phyloP scores from a whole-genome alignment of 2,329 filamentous ascomycete species.

The Beauveria caledonica region DNA sequence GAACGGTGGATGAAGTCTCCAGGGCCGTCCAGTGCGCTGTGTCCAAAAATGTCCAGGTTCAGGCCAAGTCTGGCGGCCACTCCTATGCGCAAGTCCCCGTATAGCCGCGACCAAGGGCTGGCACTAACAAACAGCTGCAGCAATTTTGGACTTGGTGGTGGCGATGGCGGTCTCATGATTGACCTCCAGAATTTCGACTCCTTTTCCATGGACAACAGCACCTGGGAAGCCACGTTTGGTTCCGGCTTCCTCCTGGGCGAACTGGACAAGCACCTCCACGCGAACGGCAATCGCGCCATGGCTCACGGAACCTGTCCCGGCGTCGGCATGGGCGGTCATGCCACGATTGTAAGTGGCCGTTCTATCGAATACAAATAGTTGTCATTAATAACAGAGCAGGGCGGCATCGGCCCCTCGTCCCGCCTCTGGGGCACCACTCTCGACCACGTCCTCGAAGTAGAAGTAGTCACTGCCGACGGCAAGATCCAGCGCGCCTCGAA shows the following conservation, averaged over 20 bases:
- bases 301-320: conserved; percentile 52
- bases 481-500: conserved; percentile 39
- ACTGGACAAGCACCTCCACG: conserved; percentile 40
- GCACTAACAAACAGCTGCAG: conserved; percentile 15
- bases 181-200: conserved; percentile 45
- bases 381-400: conserved; percentile 19
- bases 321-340: conserved; percentile 51
- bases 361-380: too few species aligned
- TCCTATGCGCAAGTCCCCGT: conserved; percentile 47
- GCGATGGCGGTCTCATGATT: conserved; percentile 42
- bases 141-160: conserved; percentile 39
- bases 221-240: conserved; percentile 47
- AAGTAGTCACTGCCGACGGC: conserved; percentile 51
- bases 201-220: conserved; percentile 43
- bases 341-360: conserved; percentile 39
- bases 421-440: conserved; percentile 51
- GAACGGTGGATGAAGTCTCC: conserved; percentile 44
- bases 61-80: conserved; percentile 56
- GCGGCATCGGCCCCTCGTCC: conserved; percentile 49
- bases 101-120: background rate
- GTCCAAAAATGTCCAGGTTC: conserved; percentile 42
- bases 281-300: conserved; percentile 46
- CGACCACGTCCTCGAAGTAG: conserved; percentile 46
- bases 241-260: conserved; percentile 44
- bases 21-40: conserved; percentile 50